These are phyloP conservation scores for Paecilomyces dactylethromorphus DNA, from an alignment of 2,329 filamentous ascomycete species.

Conservation along the genomic window DNA sequence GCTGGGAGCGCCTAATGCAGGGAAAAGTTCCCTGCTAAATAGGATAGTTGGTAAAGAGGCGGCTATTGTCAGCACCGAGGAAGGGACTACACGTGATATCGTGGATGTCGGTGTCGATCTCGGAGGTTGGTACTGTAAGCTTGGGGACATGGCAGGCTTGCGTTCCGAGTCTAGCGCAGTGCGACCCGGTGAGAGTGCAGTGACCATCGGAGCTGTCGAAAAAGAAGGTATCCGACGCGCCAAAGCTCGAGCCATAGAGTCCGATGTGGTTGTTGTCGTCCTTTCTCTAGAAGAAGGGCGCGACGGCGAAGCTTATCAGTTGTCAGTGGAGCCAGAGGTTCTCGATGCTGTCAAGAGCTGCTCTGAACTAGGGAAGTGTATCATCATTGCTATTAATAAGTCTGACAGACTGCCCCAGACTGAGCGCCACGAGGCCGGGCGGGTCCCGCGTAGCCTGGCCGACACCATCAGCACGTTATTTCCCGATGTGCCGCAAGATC, in stretches of 20 bases:
- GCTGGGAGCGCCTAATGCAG: conserved; percentile 85
- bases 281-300: conserved; percentile 59
- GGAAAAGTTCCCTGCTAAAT: conserved; percentile 93
- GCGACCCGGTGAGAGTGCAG: conserved; percentile 7
- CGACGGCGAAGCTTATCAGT: conserved; percentile 19
- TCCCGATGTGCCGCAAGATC: conserved; percentile 37
- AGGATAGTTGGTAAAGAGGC: conserved; percentile 83
- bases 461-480: conserved; percentile 38
- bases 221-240: conserved; percentile 86
- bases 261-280: conserved; percentile 78
- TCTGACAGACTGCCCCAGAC: conserved; percentile 41
- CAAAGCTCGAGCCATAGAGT: conserved; percentile 70
- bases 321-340: conserved; percentile 51
- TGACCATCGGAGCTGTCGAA: conserved; percentile 65
- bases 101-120: conserved; percentile 89
- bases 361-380: conserved; percentile 42
- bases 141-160: conserved; percentile 91
- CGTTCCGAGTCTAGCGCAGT: conserved; percentile 39
- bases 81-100: conserved; percentile 88
- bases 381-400: conserved; percentile 59
- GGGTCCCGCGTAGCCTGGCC: conserved; percentile 12
- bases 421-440: conserved; percentile 6
- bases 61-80: conserved; percentile 88
- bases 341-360: conserved; percentile 47
- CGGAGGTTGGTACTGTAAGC: conserved; percentile 81